Conservation (phyloP, 805 yeast genomes). For the Hagleromyces aurorensis region DNA sequence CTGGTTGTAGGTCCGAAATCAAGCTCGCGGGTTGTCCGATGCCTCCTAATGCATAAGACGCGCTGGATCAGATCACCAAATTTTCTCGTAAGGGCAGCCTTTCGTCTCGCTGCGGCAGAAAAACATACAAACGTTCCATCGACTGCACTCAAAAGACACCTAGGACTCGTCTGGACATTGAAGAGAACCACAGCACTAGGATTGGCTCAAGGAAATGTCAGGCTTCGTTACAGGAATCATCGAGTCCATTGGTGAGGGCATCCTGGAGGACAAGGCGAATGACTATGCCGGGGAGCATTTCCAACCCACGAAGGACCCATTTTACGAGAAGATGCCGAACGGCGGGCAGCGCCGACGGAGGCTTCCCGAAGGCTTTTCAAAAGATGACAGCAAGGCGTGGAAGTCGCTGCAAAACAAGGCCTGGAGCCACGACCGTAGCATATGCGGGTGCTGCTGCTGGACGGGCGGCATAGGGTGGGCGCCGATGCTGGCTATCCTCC, state of each 20-base stretch:
- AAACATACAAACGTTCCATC: too few relatives aligned
- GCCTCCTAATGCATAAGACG: too few relatives aligned
- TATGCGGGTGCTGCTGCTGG: constrained; percentile 64
- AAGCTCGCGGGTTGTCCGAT: too few relatives aligned
- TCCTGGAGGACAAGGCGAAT: constrained; percentile 16
- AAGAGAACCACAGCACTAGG: too few relatives aligned
- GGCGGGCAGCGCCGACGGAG: constrained; percentile 51
- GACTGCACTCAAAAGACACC: too few relatives aligned
- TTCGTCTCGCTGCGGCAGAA: too few relatives aligned
- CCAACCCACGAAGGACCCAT: constrained; percentile 48
- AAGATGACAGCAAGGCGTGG: constrained; percentile 61
- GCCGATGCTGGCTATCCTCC: constrained; percentile 63
- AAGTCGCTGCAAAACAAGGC: constrained; percentile 66
- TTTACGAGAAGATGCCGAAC: constrained; percentile 38
- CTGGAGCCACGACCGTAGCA: constrained; percentile 80
- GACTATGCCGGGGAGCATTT: constrained; percentile 25
- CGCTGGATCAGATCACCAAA: too few relatives aligned
- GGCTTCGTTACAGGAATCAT: constrained; percentile 8
- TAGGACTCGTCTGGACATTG: too few relatives aligned
- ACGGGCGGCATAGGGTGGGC: constrained; percentile 68
- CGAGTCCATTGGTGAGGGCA: constrained; percentile 12
- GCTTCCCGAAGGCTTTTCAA: constrained; percentile 50
- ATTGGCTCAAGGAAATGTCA: too few relatives aligned
- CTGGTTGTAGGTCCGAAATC: too few relatives aligned
- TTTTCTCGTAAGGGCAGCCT: too few relatives aligned